Percentiles rank a stretch among this genome's conserved stretches.
Conservation (phyloP, 2,329 filamentous ascomycete genomes). For the Chlorencoelia australis region DNA sequence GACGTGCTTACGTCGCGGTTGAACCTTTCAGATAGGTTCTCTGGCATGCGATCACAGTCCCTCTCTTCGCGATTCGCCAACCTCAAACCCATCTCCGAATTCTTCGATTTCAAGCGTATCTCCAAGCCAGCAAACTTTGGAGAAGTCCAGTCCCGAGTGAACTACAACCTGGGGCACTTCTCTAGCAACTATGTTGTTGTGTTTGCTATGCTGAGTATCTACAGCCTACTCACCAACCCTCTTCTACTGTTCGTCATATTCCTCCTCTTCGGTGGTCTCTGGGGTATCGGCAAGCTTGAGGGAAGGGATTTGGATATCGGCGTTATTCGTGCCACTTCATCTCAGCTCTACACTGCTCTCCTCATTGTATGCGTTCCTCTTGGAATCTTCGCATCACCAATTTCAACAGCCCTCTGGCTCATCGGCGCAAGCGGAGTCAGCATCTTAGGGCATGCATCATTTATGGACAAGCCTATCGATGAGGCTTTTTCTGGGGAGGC, state of each 20-base stretch:
- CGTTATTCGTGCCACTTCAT: conserved; percentile 71
- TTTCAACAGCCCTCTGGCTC: conserved; percentile 83
- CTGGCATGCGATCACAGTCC: conserved; percentile 69
- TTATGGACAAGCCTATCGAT: conserved; percentile 99
- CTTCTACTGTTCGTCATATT: conserved; percentile 85
- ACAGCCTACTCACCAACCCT: conserved; percentile 83
- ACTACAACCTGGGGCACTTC: conserved; percentile 96
- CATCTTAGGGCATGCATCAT: conserved; percentile 86
- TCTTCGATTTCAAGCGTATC: conserved; percentile 89
- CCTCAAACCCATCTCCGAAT: conserved; percentile 82
- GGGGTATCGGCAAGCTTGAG: conserved; percentile 79
- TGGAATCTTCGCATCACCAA: conserved; percentile 73
- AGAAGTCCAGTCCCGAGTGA: conserved; percentile 84
- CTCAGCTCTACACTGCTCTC: conserved; percentile 87
- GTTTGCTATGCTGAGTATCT: conserved; percentile 92
- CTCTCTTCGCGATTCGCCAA: conserved; percentile 81
- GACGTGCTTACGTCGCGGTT: conserved; percentile 85
- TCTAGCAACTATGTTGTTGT: conserved; percentile 96
- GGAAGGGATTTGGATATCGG: conserved; percentile 84
- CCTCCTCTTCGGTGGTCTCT: conserved; percentile 78
- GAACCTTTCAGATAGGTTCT: conserved; percentile 77
- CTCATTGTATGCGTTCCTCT: conserved; percentile 76
- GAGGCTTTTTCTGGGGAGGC: conserved; percentile 99
- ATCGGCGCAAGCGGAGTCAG: conserved; percentile 90
- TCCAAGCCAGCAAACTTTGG: conserved; percentile 89